Evolutionary conservation across 1,284 basidiomycete species (phyloP), one percentile per base, ranked within the genome.

Genomic region (Trametes hirsuta): DNA sequence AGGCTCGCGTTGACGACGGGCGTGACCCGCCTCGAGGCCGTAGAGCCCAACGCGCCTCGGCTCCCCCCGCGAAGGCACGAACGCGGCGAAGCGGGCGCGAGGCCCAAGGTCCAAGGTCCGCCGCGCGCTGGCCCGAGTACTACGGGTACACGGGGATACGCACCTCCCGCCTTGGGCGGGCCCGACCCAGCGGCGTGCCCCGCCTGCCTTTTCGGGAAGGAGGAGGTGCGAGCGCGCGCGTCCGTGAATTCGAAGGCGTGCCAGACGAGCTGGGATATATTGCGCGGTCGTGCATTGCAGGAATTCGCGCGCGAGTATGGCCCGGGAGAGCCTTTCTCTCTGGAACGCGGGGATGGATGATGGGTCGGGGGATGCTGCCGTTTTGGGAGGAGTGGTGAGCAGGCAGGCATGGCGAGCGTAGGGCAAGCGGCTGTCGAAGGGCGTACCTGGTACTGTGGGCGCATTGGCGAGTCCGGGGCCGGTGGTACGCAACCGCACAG

Each of bases 221-320:
- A 10, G 44, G 30, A 5, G 44, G 36, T 11, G 21, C 24, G 46
- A 46, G 48, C 8, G 49, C 37, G 21, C 49, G 49, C 11, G 22
- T 36, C 35, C 30, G 30, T 30, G 5, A 5, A 30, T 30, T 18
- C 18, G 18, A 18, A 18, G 30, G 30, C 30, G 30, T 30, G 30
- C 15, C 25, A 18, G 41, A 53, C 53, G 22, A 40, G 42, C 21
- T 41, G 39, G 56, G 56, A 18, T 58, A 58, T 24, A 58, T 58
- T 58, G 49, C 56, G 24, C 4, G 37, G 56, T 46, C 51, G 45
- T n/a, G 34, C 44, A 25, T 22, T 18, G 18, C 18, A 18, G 18
- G 15, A 15, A 34, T 8, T 9, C 3, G 49, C 14, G 39, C 21
- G 47, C 9, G 35, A 30, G 34, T 35, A 21, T 14, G 25, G 30